These are phyloP conservation scores for Boletus subparvulus DNA, from an alignment of 768 basidiomycete species.

Conservation along the genomic window DNA sequence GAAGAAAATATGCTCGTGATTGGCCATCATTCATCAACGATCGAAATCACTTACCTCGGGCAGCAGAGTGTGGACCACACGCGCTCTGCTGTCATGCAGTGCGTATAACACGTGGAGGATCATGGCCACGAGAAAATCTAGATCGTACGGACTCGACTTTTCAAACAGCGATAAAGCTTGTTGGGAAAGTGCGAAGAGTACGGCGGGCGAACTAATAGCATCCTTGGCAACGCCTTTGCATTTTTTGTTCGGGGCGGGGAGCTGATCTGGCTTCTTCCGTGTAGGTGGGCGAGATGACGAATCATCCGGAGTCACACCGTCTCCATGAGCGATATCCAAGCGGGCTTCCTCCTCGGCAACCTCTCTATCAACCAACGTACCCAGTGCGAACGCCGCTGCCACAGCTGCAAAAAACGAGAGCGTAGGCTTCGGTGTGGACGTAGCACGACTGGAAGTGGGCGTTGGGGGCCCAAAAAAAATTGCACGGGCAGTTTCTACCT, in stretches of 20 bases:
- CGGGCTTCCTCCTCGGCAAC: conserved; percentile 29
- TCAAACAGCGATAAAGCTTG: conserved; percentile 48
- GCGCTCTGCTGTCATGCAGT: conserved; percentile 50
- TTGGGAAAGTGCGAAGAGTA: conserved; percentile 47
- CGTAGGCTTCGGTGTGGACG: conserved; percentile 17
- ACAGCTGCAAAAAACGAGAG: conserved; percentile 57
- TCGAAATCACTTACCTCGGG: conserved; percentile 30
- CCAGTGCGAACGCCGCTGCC: conserved; percentile 60
- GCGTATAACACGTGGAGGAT: conserved; percentile 55
- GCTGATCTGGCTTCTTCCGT: conserved; percentile 23
- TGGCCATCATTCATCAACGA: conserved; percentile 26
- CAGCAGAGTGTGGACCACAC: conserved; percentile 36
- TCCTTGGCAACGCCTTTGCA: conserved; percentile 33
- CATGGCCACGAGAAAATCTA: conserved; percentile 61
- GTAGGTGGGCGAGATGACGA: conserved; percentile 23
- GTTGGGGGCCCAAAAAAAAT: conserved; percentile 31
- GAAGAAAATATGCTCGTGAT: conserved; percentile 7
- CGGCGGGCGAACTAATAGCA: conserved; percentile 33
- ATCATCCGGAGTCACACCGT: conserved; percentile 20
- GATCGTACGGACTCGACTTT: conserved; percentile 42
- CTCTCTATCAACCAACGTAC: conserved; percentile 41
- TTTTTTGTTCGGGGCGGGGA: conserved; percentile 18
- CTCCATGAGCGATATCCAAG: conserved; percentile 21
- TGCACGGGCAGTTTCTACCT: conserved; percentile 29
- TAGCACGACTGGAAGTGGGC: conserved; percentile 9